Evolutionary conservation across 345 rosid genomes (phyloP).

Genomic region (Cochlearia excelsa): DNA sequence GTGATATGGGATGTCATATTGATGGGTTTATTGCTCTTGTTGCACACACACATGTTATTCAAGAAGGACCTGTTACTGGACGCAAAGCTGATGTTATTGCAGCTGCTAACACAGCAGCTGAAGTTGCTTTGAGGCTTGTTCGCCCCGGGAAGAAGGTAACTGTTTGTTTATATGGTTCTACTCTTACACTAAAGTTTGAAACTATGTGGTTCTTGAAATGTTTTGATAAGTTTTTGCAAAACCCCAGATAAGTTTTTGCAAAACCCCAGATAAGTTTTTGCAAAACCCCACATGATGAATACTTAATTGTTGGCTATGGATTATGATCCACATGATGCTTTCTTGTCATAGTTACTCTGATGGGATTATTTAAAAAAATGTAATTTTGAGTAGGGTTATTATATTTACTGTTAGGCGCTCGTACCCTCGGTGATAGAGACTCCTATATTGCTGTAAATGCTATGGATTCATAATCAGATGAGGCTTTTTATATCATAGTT

Average conservation of each 20-base stretch:
- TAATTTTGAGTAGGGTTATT: background rate
- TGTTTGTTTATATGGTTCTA: background rate
- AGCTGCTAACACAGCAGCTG: constrained; percentile 93
- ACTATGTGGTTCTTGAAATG: background rate
- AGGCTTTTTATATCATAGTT: constrained; percentile 5
- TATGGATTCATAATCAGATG: constrained; percentile 15
- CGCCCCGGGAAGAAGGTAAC: constrained; percentile 93
- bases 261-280: constrained; percentile 37
- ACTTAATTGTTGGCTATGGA: constrained; percentile 52
- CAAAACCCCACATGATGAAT: constrained; percentile 57
- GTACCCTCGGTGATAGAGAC: too few relatives aligned
- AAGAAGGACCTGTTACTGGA: constrained; percentile 63
- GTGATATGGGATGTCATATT: constrained; percentile 96
- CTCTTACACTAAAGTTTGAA: background rate
- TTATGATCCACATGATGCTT: constrained; percentile 58
- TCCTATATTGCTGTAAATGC: background rate
- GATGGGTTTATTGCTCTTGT: constrained; percentile 98
- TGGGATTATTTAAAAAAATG: constrained; percentile 35
- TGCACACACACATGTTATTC: constrained; percentile 83
- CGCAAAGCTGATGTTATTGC: constrained; percentile 89
- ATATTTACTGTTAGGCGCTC: background rate
- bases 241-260: constrained; percentile 37
- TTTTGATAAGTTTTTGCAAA: constrained; percentile 7
- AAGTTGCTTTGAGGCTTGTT: constrained; percentile 97
- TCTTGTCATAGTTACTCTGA: constrained; percentile 85